These are phyloP conservation scores for Malus hybrid DNA, from an alignment of 331 rosid species.

Conservation along the genomic window DNA sequence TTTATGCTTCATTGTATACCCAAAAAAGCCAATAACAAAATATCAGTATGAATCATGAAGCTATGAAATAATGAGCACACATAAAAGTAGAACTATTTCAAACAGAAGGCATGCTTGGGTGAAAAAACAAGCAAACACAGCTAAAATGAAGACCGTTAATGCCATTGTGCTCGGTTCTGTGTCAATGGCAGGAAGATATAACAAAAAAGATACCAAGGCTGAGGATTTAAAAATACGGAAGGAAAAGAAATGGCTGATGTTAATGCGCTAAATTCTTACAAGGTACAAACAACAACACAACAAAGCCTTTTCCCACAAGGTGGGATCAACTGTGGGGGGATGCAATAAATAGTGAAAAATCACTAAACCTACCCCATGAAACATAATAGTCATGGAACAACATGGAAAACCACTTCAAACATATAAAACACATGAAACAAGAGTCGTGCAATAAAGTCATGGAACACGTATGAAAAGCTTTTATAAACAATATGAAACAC, in stretches of 20 bases:
- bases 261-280: neutral
- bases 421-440: no score
- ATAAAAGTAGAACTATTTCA: neutral
- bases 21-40: neutral
- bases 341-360: no score
- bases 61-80: neutral
- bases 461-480: no score
- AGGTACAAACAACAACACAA: no score
- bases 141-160: neutral
- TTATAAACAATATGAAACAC: no score
- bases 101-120: neutral
- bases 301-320: no score
- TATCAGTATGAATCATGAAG: neutral
- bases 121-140: neutral
- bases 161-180: no score
- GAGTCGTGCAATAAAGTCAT: no score
- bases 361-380: no score
- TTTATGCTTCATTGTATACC: slow-evolving; percentile 52
- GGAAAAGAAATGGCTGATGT: neutral
- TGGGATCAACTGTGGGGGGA: no score
- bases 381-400: no score
- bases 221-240: neutral
- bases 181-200: neutral
- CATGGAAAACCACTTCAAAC: no score
- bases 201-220: neutral